A percentile compares a stretch with the other conserved stretches of the same genome.
These are phyloP conservation scores for Aspergillus sp. DNA, from an alignment of 2,329 filamentous ascomycete genomes.

Conservation along the genomic window DNA sequence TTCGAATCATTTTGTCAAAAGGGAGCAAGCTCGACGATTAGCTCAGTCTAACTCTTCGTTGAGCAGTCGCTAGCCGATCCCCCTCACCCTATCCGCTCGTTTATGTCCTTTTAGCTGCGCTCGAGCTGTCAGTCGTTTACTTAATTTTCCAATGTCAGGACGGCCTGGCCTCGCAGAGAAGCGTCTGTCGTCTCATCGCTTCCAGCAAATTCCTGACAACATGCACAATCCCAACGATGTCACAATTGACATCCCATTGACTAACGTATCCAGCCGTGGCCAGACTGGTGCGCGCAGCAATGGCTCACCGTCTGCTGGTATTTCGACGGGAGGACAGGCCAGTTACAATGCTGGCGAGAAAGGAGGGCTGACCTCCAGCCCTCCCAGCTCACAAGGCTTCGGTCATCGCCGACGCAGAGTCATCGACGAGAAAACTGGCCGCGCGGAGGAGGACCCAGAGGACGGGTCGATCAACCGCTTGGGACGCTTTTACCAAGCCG, in stretches of 20 bases:
- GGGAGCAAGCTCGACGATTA: background rate
- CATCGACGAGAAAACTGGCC: conserved; percentile 32
- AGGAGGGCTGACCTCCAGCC: conserved; percentile 22
- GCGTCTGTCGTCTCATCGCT: conserved; percentile 47
- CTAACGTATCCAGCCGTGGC: conserved; percentile 52
- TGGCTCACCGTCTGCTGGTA: conserved; percentile 28
- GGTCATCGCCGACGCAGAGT: conserved; percentile 34
- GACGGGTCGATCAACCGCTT: conserved; percentile 59
- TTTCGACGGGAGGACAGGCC: conserved; percentile 22
- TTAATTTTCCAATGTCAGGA: conserved; percentile 28
- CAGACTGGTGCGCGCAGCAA: conserved; percentile 47
- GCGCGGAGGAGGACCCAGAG: conserved; percentile 42
- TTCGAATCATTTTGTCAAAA: background rate
- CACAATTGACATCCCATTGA: conserved; percentile 63
- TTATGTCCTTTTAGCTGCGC: conserved; percentile 6
- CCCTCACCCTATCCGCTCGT: conserved; percentile 3
- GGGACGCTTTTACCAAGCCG: conserved; percentile 60
- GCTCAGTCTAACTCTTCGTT: conserved; percentile 5
- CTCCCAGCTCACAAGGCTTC: conserved; percentile 8
- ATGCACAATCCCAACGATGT: conserved; percentile 53
- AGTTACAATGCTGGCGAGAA: conserved; percentile 36
- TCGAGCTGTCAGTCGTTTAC: conserved; percentile 7
- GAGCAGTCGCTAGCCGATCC: conserved; percentile 2
- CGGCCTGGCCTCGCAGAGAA: conserved; percentile 39
- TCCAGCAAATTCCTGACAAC: conserved; percentile 41